Evolutionary conservation across 805 yeast species (phyloP), one percentile per base, ranked within the genome.

Genomic region (Soucietia sequanensis): DNA sequence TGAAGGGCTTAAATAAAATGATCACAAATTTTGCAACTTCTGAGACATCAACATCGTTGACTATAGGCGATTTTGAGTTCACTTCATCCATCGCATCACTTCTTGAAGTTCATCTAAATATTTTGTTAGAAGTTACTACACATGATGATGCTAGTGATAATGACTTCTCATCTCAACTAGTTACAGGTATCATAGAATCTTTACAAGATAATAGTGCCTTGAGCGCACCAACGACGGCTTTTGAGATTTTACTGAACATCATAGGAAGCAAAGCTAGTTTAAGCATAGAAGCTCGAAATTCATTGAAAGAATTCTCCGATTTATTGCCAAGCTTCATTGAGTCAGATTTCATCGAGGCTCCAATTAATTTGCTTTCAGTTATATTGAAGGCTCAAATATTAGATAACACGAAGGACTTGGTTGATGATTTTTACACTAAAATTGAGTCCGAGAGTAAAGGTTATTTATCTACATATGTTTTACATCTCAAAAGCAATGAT

Each of bases 391-490:
- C 60, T 10, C 33, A 34, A 1, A 35, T 54, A 2, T 41, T 47
- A 11, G 43, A 51, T 3, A 40, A 43, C 4, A 38, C 34, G 1
- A 23, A 56, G 17, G 63, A 58, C n/a, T 30, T 54, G 11, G 52
- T 72, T 25, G 61, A 65, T 37, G 62, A 60, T 24, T 43, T 55
- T 18, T 68, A 48, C 38, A 30, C 48, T n/a, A 68, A 64, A 25
- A 33, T 68, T 4, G 35, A 42, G 12, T 37, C 31, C 42, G 56
- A 49, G 6, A 41, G 41, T 13, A 41, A 47, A n/a, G 13, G 11
- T 8, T 8, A n/a, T 3, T 10, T 18, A 9, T 14, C 49, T 3
- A 12, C 6, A 11, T 40, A 42, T 13, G 4, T 29, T n/a, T 19
- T 6, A 10, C 30, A 9, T 10, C n/a, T 27, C 10, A 12, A 15